phyloP scores from a whole-genome alignment of 2,329 filamentous ascomycete species.

The Fusarium guadeloupense region DNA sequence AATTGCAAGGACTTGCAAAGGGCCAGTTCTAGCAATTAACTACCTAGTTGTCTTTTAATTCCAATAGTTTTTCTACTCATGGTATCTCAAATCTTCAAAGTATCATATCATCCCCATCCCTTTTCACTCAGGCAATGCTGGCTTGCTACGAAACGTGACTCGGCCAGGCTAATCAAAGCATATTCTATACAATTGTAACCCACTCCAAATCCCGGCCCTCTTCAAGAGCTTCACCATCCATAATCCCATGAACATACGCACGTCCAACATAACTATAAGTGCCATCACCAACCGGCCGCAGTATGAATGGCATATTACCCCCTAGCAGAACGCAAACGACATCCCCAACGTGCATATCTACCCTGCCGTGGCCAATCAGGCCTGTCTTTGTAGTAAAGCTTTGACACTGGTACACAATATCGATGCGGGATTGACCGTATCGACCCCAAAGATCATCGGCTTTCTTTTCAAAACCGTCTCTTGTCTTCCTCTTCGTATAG shows the following conservation, averaged over 20 bases:
- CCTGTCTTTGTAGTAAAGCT: not conserved
- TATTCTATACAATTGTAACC: slow-evolving; percentile 35
- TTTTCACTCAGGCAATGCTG: no score
- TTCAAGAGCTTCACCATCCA: slow-evolving; percentile 1
- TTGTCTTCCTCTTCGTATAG: not conserved
- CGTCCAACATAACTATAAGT: not conserved
- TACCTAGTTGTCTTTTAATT: no score
- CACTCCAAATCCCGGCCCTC: not conserved
- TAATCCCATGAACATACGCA: not conserved
- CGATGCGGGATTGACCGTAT: not conserved
- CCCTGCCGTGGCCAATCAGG: not conserved
- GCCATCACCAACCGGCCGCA: not conserved
- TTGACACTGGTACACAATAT: not conserved
- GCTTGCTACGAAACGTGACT: no score
- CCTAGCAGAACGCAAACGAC: not conserved
- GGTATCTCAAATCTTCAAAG: no score
- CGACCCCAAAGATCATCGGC: not conserved
- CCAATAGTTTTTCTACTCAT: no score
- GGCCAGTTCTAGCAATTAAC: no score
- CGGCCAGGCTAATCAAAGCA: no score
- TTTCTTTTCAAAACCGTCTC: not conserved
- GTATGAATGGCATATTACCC: not conserved
- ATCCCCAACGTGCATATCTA: not conserved
- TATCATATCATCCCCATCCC: no score
- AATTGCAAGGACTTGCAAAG: no score